Evolutionary conservation across 495 filamentous ascomycete species (phyloP).

Genomic region (Penicillium pulvis): DNA sequence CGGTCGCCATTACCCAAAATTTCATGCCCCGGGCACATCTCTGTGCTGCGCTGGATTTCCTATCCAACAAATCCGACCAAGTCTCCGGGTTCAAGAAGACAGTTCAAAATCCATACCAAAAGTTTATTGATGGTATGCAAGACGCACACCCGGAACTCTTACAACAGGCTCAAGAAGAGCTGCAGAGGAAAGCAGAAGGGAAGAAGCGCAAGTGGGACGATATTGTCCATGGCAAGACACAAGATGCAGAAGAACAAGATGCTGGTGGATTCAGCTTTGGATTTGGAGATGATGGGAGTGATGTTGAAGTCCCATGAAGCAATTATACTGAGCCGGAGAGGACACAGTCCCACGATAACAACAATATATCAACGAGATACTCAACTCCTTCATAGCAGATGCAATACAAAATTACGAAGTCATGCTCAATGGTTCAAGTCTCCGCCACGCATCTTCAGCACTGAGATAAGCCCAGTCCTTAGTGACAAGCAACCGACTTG

Average conservation of each 20-base stretch:
- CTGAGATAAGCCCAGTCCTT: constrained; percentile 11
- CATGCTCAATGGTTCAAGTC: neutral
- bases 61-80: constrained; percentile 79
- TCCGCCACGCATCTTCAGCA: neutral
- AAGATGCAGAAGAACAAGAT: constrained; percentile 43
- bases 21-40: constrained; percentile 85
- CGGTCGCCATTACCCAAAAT: constrained; percentile 93
- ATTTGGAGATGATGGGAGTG: constrained; percentile 68
- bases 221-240: constrained; percentile 54
- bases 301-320: constrained; percentile 54
- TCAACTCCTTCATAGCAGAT: neutral
- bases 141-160: constrained; percentile 66
- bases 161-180: constrained; percentile 59
- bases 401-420: constrained; percentile 8
- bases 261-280: constrained; percentile 74
- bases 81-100: constrained; percentile 82
- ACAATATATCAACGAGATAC: neutral
- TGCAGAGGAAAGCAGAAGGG: constrained; percentile 60
- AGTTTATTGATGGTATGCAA: constrained; percentile 73
- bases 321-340: constrained; percentile 4
- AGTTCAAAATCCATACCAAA: constrained; percentile 69
- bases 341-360: neutral
- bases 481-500: constrained; percentile 94
- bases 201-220: constrained; percentile 89
- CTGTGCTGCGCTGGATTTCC: constrained; percentile 73